phyloP scores from a whole-genome alignment of 2,329 filamentous ascomycete genomes.

The Colletotrichum tabaci region DNA sequence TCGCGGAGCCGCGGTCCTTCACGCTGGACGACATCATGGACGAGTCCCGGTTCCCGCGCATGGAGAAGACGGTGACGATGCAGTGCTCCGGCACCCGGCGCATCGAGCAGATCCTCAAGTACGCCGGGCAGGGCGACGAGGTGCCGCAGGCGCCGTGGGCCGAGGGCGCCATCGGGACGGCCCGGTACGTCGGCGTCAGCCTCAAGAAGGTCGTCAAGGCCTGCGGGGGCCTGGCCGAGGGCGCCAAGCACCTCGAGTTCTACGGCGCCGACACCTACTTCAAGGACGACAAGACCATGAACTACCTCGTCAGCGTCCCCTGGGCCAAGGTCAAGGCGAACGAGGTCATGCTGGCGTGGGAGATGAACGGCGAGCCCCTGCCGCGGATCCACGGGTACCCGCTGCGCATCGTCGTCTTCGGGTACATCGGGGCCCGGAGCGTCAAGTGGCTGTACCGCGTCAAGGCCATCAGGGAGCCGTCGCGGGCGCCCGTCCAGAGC shows the following conservation, averaged over 20 bases:
- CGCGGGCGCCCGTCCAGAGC: slow-evolving; percentile 73
- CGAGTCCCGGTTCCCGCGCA: slow-evolving; percentile 71
- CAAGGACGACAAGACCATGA: slow-evolving; percentile 75
- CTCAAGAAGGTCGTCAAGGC: slow-evolving; percentile 80
- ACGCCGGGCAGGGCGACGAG: slow-evolving; percentile 78
- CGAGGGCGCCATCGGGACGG: slow-evolving; percentile 78
- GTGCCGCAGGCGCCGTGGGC: slow-evolving; percentile 70
- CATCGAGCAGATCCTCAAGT: slow-evolving; percentile 76
- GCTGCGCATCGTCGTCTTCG: slow-evolving; percentile 73
- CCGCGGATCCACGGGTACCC: slow-evolving; percentile 78
- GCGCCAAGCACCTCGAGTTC: slow-evolving; percentile 76
- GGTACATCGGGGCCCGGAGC: slow-evolving; percentile 77
- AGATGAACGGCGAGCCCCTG: slow-evolving; percentile 78
- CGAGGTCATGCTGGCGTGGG: slow-evolving; percentile 78
- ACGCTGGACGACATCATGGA: slow-evolving; percentile 73
- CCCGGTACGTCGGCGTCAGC: slow-evolving; percentile 73
- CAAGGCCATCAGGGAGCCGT: slow-evolving; percentile 73
- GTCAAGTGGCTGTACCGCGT: slow-evolving; percentile 76
- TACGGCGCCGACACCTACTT: slow-evolving; percentile 82
- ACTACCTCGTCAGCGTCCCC: slow-evolving; percentile 78
- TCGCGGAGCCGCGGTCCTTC: slow-evolving; percentile 70
- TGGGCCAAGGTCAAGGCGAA: slow-evolving; percentile 77
- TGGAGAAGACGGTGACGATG: slow-evolving; percentile 72
- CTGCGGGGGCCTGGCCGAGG: slow-evolving; percentile 72
- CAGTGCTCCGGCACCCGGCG: slow-evolving; percentile 80